A percentile compares a stretch with the other conserved stretches of the same genome.
phyloP scores from a whole-genome alignment of 2,329 filamentous ascomycete species.

The Colletotrichum sp. region DNA sequence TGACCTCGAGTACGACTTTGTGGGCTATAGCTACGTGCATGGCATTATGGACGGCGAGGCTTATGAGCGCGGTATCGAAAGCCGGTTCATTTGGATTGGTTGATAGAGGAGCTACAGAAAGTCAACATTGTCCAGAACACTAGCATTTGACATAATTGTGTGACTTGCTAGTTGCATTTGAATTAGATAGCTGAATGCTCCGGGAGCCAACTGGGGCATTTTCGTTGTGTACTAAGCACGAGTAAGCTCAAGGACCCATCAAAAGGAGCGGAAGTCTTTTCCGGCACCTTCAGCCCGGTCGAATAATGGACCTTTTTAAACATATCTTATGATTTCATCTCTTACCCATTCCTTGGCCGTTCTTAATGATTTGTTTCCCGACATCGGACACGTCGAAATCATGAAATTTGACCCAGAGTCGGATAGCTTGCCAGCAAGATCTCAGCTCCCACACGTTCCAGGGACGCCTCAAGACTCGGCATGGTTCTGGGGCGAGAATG shows the following conservation, averaged over 20 bases:
- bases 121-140: no score
- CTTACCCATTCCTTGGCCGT: rapidly evolving
- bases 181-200: rapidly evolving
- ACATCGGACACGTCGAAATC: not conserved
- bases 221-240: not conserved
- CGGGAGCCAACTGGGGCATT: not conserved
- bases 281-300: not conserved
- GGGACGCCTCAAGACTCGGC: not conserved
- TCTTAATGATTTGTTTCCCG: not conserved
- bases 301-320: not conserved
- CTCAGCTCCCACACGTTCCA: not conserved
- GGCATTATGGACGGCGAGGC: not conserved
- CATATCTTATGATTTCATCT: not conserved
- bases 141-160: not conserved
- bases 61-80: not conserved
- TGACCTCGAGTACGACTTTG: not conserved
- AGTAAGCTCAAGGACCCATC: not conserved
- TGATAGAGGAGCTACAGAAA: not conserved
- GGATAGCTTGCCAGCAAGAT: not conserved
- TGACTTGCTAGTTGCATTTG: not conserved
- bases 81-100: not conserved
- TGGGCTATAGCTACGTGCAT: not conserved
- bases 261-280: not conserved
- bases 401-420: not conserved
- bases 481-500: not conserved